Evolutionary conservation across 1,284 basidiomycete species (phyloP).

Genomic region (Entoloma clypeatum): DNA sequence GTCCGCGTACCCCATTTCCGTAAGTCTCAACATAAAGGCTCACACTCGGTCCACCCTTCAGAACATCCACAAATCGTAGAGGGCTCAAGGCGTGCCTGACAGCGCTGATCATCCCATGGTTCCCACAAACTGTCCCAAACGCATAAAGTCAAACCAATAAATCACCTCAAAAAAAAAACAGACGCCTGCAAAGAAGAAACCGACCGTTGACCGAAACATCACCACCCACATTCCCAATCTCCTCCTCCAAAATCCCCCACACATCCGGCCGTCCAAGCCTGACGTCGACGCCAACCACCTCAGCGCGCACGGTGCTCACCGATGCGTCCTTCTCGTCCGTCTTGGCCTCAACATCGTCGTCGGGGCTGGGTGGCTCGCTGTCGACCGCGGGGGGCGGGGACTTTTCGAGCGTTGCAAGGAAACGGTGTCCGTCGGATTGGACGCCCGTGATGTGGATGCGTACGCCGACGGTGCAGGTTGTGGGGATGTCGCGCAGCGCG

Average conservation of each 20-base stretch:
- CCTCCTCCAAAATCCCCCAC: conserved; percentile 20
- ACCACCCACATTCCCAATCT: conserved; percentile 22
- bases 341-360: conserved; percentile 5
- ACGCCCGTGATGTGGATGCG: conserved; percentile 30
- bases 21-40: background rate
- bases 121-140: background rate
- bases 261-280: conserved; percentile 28
- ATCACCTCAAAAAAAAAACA: background rate
- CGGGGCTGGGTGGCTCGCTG: conserved; percentile 10
- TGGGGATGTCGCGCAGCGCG: conserved; percentile 21
- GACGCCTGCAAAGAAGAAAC: background rate
- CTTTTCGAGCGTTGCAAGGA: too few relatives aligned
- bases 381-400: too few relatives aligned
- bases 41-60: background rate
- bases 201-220: conserved; percentile 31
- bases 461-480: conserved; percentile 28
- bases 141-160: background rate
- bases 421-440: too few relatives aligned
- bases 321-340: conserved; percentile 1
- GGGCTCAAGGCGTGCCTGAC: background rate
- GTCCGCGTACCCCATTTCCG: background rate
- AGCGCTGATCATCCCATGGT: background rate
- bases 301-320: background rate
- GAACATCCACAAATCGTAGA: background rate
- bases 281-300: conserved; percentile 8